phyloP scores from a whole-genome alignment of 805 yeast species.

The Isabelozyma rhagii region DNA sequence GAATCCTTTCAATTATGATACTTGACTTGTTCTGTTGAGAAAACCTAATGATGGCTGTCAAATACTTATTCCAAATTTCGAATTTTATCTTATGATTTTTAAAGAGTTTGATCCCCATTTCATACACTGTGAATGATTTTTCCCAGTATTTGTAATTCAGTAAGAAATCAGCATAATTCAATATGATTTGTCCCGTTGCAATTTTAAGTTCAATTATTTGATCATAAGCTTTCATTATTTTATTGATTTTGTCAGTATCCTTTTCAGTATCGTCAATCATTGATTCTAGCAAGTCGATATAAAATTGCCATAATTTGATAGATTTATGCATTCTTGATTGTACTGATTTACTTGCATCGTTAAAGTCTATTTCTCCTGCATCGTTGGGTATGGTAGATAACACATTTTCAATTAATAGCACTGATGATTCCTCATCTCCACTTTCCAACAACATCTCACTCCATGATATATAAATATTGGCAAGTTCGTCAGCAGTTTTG shows the following conservation, averaged over 20 bases:
- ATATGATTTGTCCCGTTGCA: constrained; percentile 63
- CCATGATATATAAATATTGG: constrained; percentile 74
- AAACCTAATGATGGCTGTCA: constrained; percentile 44
- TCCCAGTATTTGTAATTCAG: constrained; percentile 46
- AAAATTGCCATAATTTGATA: constrained; percentile 66
- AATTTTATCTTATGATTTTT: constrained; percentile 50
- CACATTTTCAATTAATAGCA: constrained; percentile 31
- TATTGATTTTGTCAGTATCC: constrained; percentile 2
- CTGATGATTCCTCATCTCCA: constrained; percentile 43
- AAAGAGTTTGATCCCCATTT: constrained; percentile 63
- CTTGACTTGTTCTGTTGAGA: constrained; percentile 4
- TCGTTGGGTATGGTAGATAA: constrained; percentile 12
- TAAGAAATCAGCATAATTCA: constrained; percentile 64
- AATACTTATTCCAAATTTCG: constrained; percentile 71
- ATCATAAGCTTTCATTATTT: constrained; percentile 23
- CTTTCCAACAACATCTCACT: constrained; percentile 57
- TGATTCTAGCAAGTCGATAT: constrained; percentile 67
- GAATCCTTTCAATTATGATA: constrained; percentile 27
- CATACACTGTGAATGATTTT: constrained; percentile 59
- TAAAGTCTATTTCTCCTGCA: constrained; percentile 16
- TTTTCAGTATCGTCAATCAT: constrained; percentile 40
- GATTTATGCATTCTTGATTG: constrained; percentile 62
- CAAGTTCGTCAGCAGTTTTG: constrained; percentile 58
- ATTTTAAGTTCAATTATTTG: constrained; percentile 46
- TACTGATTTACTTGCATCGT: constrained; percentile 45